These are phyloP conservation scores for Flaveria floridana DNA, from an alignment of 140 eudicot genomes.

Conservation along the genomic window DNA sequence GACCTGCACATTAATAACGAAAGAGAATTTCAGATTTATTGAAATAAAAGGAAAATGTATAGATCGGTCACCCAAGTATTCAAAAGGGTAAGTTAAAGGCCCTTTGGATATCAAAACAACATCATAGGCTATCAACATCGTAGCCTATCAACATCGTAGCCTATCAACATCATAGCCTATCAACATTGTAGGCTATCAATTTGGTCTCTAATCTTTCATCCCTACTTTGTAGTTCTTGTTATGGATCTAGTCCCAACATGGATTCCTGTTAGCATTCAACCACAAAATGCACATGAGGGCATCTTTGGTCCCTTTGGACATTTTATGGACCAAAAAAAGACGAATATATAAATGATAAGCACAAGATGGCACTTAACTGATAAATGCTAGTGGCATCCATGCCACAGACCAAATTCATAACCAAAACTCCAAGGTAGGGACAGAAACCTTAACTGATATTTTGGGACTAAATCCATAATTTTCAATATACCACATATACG, in stretches of 20 bases:
- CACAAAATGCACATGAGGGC: background rate
- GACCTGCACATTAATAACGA: conserved; percentile 56
- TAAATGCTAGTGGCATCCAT: background rate
- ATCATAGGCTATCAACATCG: background rate
- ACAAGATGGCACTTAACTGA: background rate
- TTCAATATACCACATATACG: background rate
- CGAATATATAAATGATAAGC: background rate
- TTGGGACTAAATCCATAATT: background rate
- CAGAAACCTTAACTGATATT: background rate
- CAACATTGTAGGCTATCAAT: background rate
- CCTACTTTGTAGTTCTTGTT: background rate
- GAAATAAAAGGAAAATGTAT: background rate
- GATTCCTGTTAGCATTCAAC: background rate
- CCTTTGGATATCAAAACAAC: background rate
- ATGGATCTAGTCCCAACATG: background rate
- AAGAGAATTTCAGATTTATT: background rate
- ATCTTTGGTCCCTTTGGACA: background rate
- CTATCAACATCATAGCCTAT: background rate
- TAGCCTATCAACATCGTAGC: background rate
- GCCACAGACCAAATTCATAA: background rate
- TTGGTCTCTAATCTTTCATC: background rate
- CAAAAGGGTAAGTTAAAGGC: background rate
- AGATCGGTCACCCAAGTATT: background rate
- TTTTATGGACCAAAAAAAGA: background rate
- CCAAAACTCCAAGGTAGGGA: background rate